These are phyloP conservation scores for Polytrichum commune DNA, from an alignment of 225 moss, liverwort and hornwort genomes.

Conservation along the genomic window DNA sequence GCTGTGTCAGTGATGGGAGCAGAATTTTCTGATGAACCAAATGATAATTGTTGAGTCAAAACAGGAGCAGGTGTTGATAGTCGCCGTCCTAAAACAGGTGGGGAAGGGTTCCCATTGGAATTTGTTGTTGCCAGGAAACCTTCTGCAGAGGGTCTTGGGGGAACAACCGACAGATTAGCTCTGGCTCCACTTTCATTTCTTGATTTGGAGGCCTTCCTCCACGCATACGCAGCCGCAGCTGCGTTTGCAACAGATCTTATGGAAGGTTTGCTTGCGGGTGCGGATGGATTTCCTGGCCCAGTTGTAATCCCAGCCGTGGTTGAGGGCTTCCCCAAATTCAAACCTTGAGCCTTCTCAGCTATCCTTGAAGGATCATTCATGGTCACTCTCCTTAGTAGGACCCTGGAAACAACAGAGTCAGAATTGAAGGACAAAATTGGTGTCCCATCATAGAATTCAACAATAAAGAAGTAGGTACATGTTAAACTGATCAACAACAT, in stretches of 20 bases:
- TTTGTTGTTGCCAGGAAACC: constrained; percentile 14
- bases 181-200: constrained; percentile 7
- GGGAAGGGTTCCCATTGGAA: not conserved
- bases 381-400: not conserved
- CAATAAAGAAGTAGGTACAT: too few relatives aligned
- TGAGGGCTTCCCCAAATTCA: constrained; percentile 2
- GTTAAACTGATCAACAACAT: too few relatives aligned
- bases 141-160: constrained; percentile 4
- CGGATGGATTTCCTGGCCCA: not conserved
- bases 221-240: constrained; percentile 16
- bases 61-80: not conserved
- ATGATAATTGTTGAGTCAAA: constrained; percentile 2
- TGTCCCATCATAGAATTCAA: too few relatives aligned
- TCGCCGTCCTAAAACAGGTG: constrained; percentile 11
- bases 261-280: not conserved
- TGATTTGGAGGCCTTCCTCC: constrained; percentile 14
- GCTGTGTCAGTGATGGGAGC: not conserved
- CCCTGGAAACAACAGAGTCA: not conserved
- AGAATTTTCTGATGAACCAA: constrained; percentile 3
- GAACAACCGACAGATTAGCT: constrained; percentile 11
- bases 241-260: constrained; percentile 14
- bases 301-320: not conserved
- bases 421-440: too few relatives aligned
- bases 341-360: constrained; percentile 12
- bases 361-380: constrained; percentile 13